Percentiles rank a stretch among this genome's conserved stretches.
These are phyloP conservation scores for Neurospora cerealis DNA, from an alignment of 495 filamentous ascomycete species.

Conservation along the genomic window DNA sequence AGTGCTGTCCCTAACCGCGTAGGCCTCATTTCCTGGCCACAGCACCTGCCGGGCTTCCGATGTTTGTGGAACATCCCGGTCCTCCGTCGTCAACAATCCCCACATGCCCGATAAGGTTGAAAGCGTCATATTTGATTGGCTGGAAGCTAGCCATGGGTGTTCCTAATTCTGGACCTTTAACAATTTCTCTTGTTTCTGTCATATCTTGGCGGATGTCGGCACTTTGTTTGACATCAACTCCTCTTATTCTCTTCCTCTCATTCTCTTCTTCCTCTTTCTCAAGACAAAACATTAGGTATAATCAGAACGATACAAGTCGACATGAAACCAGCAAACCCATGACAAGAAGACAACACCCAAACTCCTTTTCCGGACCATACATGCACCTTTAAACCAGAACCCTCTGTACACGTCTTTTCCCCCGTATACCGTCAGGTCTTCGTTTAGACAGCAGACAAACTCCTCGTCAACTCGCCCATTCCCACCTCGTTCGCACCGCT, in stretches of 20 bases:
- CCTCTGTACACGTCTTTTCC: background rate
- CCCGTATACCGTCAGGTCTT: background rate
- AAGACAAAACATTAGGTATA: background rate
- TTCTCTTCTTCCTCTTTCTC: background rate
- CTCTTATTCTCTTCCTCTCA: background rate
- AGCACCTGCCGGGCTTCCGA: background rate
- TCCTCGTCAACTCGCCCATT: constrained; percentile 2
- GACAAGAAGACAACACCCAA: background rate
- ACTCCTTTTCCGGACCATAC: background rate
- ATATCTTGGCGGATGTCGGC: background rate
- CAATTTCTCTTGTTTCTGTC: background rate
- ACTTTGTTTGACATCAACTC: background rate
- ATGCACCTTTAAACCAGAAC: background rate
- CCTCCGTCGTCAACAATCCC: background rate
- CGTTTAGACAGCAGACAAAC: constrained; percentile 7
- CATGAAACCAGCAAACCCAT: background rate
- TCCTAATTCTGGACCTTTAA: background rate
- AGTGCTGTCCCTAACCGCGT: background rate
- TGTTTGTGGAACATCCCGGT: background rate
- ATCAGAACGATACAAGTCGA: background rate
- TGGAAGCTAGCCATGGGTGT: background rate
- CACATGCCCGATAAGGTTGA: background rate
- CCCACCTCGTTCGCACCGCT: background rate
- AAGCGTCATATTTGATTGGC: background rate
- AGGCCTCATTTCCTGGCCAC: background rate